Percentiles rank a stretch among this genome's conserved stretches.
phyloP scores from a whole-genome alignment of 768 basidiomycete genomes.

The Coprinopsis sp. region DNA sequence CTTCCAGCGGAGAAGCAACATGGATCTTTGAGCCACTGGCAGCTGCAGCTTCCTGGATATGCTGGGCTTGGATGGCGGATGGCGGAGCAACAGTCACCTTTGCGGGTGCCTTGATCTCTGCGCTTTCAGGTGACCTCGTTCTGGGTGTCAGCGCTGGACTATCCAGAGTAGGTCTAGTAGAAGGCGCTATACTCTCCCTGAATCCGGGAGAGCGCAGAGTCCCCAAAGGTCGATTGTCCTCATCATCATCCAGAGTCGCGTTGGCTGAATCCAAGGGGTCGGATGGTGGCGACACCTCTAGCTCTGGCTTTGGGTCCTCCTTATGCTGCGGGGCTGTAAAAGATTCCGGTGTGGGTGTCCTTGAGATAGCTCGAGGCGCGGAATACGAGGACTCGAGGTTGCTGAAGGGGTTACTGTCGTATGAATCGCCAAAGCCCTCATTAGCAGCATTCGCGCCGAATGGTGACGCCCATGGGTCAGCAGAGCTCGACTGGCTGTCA shows the following conservation, averaged over 20 bases:
- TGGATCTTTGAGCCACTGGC: neutral
- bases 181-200: constrained; percentile 43
- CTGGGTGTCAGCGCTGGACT: constrained; percentile 21
- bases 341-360: constrained; percentile 9
- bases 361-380: neutral
- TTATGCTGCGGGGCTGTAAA: neutral
- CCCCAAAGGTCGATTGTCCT: constrained; percentile 27
- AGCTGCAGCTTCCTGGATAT: neutral
- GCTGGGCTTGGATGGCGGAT: neutral
- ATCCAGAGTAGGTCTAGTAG: constrained; percentile 34
- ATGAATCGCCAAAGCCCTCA: constrained; percentile 24
- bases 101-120: constrained; percentile 11
- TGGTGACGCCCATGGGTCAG: constrained; percentile 73
- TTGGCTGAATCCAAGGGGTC: constrained; percentile 32
- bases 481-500: constrained; percentile 52
- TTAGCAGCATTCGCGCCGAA: constrained; percentile 34
- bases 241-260: constrained; percentile 29
- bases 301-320: neutral
- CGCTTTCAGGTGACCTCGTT: constrained; percentile 20
- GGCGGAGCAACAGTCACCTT: neutral
- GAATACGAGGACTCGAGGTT: constrained; percentile 2
- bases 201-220: constrained; percentile 44
- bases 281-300: constrained; percentile 22
- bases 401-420: constrained; percentile 18
- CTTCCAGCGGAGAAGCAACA: constrained; percentile 2